Percentiles rank a stretch among this genome's conserved stretches.
These are phyloP conservation scores for Stereum hirsutum DNA, from an alignment of 1,284 basidiomycete genomes.

Conservation along the genomic window DNA sequence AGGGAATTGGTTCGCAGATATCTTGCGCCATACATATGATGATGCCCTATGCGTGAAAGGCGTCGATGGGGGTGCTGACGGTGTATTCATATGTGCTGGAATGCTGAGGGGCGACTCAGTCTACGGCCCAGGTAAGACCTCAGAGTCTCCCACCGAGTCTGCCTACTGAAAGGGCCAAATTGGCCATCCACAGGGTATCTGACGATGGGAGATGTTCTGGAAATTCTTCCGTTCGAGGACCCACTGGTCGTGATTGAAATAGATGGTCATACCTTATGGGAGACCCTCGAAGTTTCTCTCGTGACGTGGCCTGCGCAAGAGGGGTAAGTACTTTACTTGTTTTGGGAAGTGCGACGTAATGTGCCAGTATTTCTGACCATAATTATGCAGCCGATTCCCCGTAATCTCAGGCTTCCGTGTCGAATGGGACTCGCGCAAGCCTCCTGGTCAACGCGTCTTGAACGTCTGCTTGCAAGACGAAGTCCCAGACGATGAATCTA, in stretches of 20 bases:
- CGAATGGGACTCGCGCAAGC: slow-evolving; percentile 76
- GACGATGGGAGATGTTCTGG: slow-evolving; percentile 77
- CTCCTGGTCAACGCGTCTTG: slow-evolving; percentile 63
- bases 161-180: not conserved
- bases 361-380: too few species aligned
- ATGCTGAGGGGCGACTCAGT: slow-evolving; percentile 81
- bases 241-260: slow-evolving; percentile 78
- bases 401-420: slow-evolving; percentile 82
- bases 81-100: slow-evolving; percentile 79
- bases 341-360: too few species aligned
- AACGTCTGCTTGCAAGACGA: slow-evolving; percentile 62
- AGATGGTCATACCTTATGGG: slow-evolving; percentile 78
- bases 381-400: slow-evolving; percentile 69
- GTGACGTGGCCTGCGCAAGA: slow-evolving; percentile 85
- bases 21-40: slow-evolving; percentile 81
- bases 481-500: slow-evolving; percentile 28
- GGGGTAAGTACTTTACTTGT: too few species aligned
- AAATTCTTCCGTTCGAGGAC: slow-evolving; percentile 88
- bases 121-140: slow-evolving; percentile 67
- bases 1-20: slow-evolving; percentile 88
- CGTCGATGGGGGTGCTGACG: slow-evolving; percentile 55
- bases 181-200: slow-evolving; percentile 42
- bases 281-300: slow-evolving; percentile 69
- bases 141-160: not conserved
- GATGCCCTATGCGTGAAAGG: slow-evolving; percentile 59